Conservation (phyloP, 108 stramenopile species). For the Conticribra guillardii region DNA sequence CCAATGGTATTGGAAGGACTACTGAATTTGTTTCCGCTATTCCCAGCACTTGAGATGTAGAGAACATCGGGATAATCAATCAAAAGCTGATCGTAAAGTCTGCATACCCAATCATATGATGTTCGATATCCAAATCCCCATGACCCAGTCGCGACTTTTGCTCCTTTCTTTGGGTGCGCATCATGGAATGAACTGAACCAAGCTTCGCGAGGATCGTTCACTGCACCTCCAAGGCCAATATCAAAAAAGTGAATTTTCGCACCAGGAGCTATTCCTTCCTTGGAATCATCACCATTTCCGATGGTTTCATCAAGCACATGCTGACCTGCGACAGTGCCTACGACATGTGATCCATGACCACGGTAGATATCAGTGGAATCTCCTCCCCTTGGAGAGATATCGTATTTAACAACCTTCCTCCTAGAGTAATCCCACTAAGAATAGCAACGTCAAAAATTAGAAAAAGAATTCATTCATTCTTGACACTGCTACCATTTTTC, state of each 20-base stretch:
- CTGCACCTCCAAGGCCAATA: constrained; percentile 32
- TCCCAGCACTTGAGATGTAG: constrained; percentile 68
- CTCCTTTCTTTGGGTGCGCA: constrained; percentile 5
- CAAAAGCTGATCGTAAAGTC: constrained; percentile 17
- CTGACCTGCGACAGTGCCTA: constrained; percentile 43
- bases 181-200: constrained; percentile 24
- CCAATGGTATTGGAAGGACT: constrained; percentile 51
- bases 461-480: not conserved
- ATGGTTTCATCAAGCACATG: constrained; percentile 7
- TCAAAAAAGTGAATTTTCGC: constrained; percentile 52
- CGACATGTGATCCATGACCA: constrained; percentile 62
- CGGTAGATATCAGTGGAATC: constrained; percentile 22
- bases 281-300: constrained; percentile 30
- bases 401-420: constrained; percentile 54
- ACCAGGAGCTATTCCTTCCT: constrained; percentile 45
- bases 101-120: constrained; percentile 31
- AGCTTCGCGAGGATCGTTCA: constrained; percentile 24
- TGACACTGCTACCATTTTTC: not conserved
- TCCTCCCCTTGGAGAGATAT: constrained; percentile 18
- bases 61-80: constrained; percentile 51
- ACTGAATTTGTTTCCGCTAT: constrained; percentile 48
- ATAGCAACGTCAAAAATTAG: not conserved
- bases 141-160: constrained; percentile 24
- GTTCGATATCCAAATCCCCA: constrained; percentile 32
- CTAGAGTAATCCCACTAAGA: constrained; percentile 22